These are phyloP conservation scores for Vigna trinervia DNA, from an alignment of 306 rosid genomes.

Conservation along the genomic window DNA sequence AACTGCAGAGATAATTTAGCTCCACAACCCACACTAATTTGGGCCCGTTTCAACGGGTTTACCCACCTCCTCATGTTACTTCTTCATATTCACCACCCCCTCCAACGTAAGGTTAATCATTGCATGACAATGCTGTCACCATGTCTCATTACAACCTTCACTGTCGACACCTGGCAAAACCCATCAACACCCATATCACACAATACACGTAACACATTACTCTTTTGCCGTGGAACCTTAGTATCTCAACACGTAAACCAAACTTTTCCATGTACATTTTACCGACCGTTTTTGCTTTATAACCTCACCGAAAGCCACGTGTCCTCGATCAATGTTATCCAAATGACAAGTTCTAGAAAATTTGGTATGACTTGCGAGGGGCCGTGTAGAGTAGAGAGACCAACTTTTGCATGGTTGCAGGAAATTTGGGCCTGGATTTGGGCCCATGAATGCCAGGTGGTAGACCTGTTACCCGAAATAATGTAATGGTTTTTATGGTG, in stretches of 20 bases:
- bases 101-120: no score
- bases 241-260: no score
- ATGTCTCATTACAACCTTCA: no score
- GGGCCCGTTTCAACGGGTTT: conserved; percentile 7
- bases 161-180: no score
- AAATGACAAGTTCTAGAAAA: neutral
- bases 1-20: neutral
- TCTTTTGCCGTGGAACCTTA: no score
- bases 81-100: no score
- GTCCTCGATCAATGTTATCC: neutral
- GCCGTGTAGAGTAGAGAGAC: neutral
- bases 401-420: neutral
- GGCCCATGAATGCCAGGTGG: conserved; percentile 35
- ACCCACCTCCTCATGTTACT: conserved; percentile 29
- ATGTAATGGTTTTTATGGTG: neutral
- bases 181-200: no score
- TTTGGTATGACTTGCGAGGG: conserved; percentile 14
- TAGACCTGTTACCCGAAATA: conserved; percentile 5
- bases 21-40: neutral
- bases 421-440: conserved; percentile 44
- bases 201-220: no score
- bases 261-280: no score
- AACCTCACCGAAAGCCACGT: conserved; percentile 28
- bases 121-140: no score
- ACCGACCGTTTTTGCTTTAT: neutral